Percentiles rank a stretch among this genome's conserved stretches.
Evolutionary conservation across 2,329 filamentous ascomycete genomes (phyloP).

Genomic region (Neopestalotiopsis rosae): DNA sequence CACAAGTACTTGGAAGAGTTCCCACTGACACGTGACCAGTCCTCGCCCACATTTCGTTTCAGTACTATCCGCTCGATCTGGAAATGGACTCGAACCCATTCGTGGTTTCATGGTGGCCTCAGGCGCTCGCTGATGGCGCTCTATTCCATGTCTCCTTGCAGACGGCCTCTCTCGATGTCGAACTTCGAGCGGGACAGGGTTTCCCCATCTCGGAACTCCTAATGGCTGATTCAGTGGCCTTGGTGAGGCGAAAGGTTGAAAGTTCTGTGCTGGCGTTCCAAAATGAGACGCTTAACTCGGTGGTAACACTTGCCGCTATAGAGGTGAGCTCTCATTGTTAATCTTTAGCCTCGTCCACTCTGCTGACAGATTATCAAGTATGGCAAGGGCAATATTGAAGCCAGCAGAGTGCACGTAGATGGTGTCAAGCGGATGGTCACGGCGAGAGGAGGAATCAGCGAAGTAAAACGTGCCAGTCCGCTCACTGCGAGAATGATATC

Average conservation of each 20-base stretch:
- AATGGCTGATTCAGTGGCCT: constrained; percentile 60
- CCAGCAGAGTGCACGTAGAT: constrained; percentile 53
- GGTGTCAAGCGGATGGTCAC: constrained; percentile 54
- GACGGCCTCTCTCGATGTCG: constrained; percentile 62
- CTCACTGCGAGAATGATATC: constrained; percentile 60
- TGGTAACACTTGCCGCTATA: constrained; percentile 62
- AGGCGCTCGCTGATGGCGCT: constrained; percentile 59
- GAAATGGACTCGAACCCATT: constrained; percentile 60
- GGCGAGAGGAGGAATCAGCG: constrained; percentile 55
- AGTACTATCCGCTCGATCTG: constrained; percentile 64
- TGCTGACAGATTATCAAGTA: constrained; percentile 38
- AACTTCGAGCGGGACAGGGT: constrained; percentile 55
- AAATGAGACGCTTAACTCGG: constrained; percentile 61
- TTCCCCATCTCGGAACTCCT: constrained; percentile 59
- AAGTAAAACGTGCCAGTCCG: constrained; percentile 53
- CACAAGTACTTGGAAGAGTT: not conserved
- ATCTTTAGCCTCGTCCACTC: not conserved
- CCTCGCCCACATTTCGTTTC: constrained; percentile 61
- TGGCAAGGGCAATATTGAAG: constrained; percentile 55
- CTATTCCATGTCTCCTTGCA: constrained; percentile 65
- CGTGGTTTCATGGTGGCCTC: constrained; percentile 64
- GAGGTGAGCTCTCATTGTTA: constrained; percentile 46
- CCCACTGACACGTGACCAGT: constrained; percentile 44
- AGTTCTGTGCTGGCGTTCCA: constrained; percentile 52
- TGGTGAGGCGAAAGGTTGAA: constrained; percentile 56